These are phyloP conservation scores for Daldinia caldariorum DNA, from an alignment of 495 filamentous ascomycete genomes.

Conservation along the genomic window DNA sequence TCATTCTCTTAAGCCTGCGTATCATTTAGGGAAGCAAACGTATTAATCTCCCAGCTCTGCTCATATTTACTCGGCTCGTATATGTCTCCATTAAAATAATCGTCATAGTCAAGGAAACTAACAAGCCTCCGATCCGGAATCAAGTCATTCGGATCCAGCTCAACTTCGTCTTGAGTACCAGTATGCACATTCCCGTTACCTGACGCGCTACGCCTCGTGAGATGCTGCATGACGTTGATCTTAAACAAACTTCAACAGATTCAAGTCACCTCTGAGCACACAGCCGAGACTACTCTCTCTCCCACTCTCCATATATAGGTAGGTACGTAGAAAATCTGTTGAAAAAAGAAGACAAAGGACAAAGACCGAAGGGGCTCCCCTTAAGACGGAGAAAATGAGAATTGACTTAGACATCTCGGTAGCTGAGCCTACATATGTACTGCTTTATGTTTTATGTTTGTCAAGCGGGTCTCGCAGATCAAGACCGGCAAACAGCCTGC, in stretches of 20 bases:
- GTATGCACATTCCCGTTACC: background rate
- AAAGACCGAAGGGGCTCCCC: background rate
- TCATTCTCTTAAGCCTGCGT: background rate
- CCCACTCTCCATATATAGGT: background rate
- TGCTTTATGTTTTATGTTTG: conserved; percentile 10
- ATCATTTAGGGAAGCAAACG: conserved; percentile 19
- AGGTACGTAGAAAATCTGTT: no score
- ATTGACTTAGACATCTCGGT: conserved; percentile 10
- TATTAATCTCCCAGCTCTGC: conserved; percentile 27
- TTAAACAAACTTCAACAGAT: background rate
- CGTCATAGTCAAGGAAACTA: background rate
- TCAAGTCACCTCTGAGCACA: background rate
- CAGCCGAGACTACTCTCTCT: background rate
- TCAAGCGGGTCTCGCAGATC: conserved; percentile 28
- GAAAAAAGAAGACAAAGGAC: background rate
- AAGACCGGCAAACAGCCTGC: conserved; percentile 26
- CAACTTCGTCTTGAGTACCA: background rate
- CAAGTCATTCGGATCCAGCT: conserved; percentile 9
- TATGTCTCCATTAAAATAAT: conserved; percentile 39
- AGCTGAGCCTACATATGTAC: conserved; percentile 22
- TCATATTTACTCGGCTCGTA: conserved; percentile 12
- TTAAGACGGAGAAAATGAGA: conserved; percentile 4
- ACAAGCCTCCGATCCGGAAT: conserved; percentile 33
- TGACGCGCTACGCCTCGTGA: background rate
- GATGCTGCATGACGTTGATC: conserved; percentile 15